Evolutionary conservation across 345 rosid genomes (phyloP).

Genomic region (Cardiospermum halicacabum): DNA sequence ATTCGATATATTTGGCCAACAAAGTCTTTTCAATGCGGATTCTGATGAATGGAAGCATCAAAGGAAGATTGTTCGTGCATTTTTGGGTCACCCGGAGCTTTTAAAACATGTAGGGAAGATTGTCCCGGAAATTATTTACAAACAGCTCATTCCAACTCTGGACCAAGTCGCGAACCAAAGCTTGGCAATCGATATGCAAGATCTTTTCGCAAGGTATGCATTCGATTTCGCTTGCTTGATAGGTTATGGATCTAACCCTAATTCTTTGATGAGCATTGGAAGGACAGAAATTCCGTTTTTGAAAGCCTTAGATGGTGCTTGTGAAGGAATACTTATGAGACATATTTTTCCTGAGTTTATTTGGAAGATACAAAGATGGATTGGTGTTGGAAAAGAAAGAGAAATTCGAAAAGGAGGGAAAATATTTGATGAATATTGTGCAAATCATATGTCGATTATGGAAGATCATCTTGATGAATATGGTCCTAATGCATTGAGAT

Average conservation of each 20-base stretch:
- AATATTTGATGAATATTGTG: neutral
- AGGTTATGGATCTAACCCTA: neutral
- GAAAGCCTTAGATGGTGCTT: neutral
- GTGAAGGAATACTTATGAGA: neutral
- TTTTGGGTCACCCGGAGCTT: neutral
- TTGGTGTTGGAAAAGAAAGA: slow-evolving; percentile 14
- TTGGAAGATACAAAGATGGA: slow-evolving; percentile 12
- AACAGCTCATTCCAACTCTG: slow-evolving; percentile 12
- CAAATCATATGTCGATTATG: neutral
- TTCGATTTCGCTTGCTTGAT: slow-evolving; percentile 17
- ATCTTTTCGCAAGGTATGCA: slow-evolving; percentile 17
- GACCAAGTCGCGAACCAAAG: neutral
- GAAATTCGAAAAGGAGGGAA: slow-evolving; percentile 7
- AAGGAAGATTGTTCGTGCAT: slow-evolving; percentile 3
- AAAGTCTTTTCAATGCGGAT: neutral
- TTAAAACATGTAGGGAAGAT: slow-evolving; percentile 2
- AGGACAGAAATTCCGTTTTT: neutral
- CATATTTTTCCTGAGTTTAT: neutral
- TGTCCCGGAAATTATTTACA: neutral
- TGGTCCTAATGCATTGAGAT: neutral
- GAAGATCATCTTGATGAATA: neutral
- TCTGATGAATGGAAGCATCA: neutral
- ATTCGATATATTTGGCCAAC: neutral
- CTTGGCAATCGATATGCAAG: slow-evolving; percentile 4
- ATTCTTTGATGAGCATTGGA: neutral